Evolutionary conservation across 371 early-diverging fungal species (phyloP), one percentile per base, ranked within the genome.

Genomic region (Circinella minor): DNA sequence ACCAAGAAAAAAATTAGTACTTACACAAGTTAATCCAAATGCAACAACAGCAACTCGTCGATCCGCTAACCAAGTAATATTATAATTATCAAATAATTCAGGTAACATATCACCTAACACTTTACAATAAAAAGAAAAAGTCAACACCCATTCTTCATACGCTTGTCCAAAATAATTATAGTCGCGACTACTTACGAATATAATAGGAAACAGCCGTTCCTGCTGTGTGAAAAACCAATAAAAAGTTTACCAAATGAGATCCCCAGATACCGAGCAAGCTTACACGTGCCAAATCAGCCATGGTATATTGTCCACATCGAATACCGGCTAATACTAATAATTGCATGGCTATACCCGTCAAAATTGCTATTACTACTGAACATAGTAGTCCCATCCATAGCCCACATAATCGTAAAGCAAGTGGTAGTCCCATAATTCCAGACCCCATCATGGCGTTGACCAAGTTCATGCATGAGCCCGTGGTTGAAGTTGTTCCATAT

Each of bases 401-500:
- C 8, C 89, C 89, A 66, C 86, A 81, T 27, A 83, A 69, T 59
- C 77, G 76, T 48, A 86, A 66, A 11, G 88, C 84, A 36, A 85
- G 77, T 4, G 86, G 79, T n/a, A 88, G 64, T 0, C 88, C 88
- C 43, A 88, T 76, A 51, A 88, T 82, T 36, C 88, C 88, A n/a
- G 85, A 81, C 2, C 88, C 88, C 74, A 88, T 86, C 63, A 85
- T 88, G 20, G 88, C 82, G 66, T 87, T 88, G 15, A 85, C 78
- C 55, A 88, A 70, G 47, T 83, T 86, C 61, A 84, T 71, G 15
- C 82, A 71, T 27, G 69, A 68, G 4, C 59, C 69, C 20, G 49
- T 43, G 18, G 36, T 66, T 3, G 63, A 60, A 5, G 59, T 20
- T 7, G 75, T 71, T 17, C 75, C 71, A 59, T 71, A 71, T 4